Percentiles rank a stretch among this genome's conserved stretches.
Evolutionary conservation across 176 grass and related monocot genomes (phyloP).

Genomic region (Luzula sylvatica): DNA sequence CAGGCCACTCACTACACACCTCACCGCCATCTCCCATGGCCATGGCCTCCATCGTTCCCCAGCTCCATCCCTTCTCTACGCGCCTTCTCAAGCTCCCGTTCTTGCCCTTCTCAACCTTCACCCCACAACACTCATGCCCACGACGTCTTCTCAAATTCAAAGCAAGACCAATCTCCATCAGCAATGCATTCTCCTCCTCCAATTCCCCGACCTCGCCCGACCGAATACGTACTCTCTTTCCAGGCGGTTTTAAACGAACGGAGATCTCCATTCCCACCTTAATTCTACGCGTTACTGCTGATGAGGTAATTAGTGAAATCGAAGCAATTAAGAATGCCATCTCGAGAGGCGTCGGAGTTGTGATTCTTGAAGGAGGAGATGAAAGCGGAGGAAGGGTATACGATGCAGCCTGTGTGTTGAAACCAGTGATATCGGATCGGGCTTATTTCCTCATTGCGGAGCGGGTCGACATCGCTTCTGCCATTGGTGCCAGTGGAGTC

Average conservation of each 20-base stretch:
- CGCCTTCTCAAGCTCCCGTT: slow-evolving; percentile 20
- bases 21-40: slow-evolving; percentile 14
- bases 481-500: slow-evolving; percentile 71
- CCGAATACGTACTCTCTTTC: slow-evolving; percentile 64
- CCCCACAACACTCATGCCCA: slow-evolving; percentile 3
- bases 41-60: background rate
- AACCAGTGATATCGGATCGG: slow-evolving; percentile 51
- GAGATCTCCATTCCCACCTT: slow-evolving; percentile 74
- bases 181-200: slow-evolving; percentile 20
- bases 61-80: slow-evolving; percentile 25
- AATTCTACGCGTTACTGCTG: slow-evolving; percentile 40
- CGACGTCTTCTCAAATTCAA: background rate
- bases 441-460: slow-evolving; percentile 80
- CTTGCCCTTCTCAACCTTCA: slow-evolving; percentile 13
- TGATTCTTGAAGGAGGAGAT: slow-evolving; percentile 65
- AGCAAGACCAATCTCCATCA: background rate
- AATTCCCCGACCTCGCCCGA: slow-evolving; percentile 15
- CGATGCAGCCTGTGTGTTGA: slow-evolving; percentile 78
- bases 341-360: slow-evolving; percentile 47
- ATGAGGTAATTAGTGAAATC: slow-evolving; percentile 36
- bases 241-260: slow-evolving; percentile 83
- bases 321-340: slow-evolving; percentile 36
- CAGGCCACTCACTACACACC: slow-evolving; percentile 7
- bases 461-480: slow-evolving; percentile 77
- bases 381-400: slow-evolving; percentile 61